These are phyloP conservation scores for Fagopyrum tataricum DNA, from an alignment of 148 eudicot species.

Conservation along the genomic window DNA sequence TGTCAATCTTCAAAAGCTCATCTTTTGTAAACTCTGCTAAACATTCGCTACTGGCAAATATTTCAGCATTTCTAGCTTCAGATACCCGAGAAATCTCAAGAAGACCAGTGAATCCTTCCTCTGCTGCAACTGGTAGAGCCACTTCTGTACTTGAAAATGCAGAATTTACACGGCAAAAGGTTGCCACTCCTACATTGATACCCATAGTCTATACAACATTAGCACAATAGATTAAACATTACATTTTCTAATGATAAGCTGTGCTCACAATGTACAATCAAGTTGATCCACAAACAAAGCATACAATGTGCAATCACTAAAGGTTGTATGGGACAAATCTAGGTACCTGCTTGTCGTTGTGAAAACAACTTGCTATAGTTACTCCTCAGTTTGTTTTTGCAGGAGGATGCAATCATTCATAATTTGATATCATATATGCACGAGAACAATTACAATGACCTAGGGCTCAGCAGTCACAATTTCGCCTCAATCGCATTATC, in stretches of 20 bases:
- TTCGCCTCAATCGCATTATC: too few species aligned
- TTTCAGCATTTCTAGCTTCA: slow-evolving; percentile 29
- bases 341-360: background rate
- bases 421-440: too few species aligned
- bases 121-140: slow-evolving; percentile 73
- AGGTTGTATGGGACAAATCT: background rate
- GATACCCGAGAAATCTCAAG: slow-evolving; percentile 39
- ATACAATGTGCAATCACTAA: background rate
- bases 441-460: too few species aligned
- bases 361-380: background rate
- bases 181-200: slow-evolving; percentile 75
- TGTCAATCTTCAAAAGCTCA: slow-evolving; percentile 67
- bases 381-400: background rate
- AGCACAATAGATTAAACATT: background rate
- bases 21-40: slow-evolving; percentile 59
- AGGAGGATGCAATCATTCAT: too few species aligned
- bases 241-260: background rate
- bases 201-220: background rate
- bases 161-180: slow-evolving; percentile 83
- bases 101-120: slow-evolving; percentile 94
- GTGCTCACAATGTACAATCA: background rate
- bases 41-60: slow-evolving; percentile 32
- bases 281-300: background rate
- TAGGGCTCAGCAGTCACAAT: too few species aligned
- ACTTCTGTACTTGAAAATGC: slow-evolving; percentile 79